phyloP scores from a whole-genome alignment of 441 rosid genomes.

The Cnidoscolus chayamansa region DNA sequence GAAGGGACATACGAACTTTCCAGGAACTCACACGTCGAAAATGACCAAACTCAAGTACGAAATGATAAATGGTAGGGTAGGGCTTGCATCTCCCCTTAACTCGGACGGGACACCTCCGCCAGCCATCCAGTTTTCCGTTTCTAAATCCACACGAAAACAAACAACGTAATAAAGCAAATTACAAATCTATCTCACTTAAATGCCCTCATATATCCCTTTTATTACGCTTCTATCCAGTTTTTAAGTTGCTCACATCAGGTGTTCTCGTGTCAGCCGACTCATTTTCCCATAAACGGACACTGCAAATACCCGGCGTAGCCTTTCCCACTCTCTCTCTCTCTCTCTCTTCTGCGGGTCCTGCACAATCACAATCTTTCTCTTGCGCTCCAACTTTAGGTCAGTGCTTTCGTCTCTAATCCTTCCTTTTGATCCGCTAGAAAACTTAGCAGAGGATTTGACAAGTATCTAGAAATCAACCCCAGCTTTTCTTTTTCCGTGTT shows the following conservation, averaged over 20 bases:
- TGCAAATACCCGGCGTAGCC: background rate
- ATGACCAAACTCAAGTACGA: no score
- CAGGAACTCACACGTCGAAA: background rate
- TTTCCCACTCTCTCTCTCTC: background rate
- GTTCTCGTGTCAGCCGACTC: background rate
- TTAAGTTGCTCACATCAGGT: background rate
- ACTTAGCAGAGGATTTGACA: background rate
- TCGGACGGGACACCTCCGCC: background rate
- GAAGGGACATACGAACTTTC: background rate
- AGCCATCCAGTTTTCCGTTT: background rate
- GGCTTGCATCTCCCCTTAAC: background rate
- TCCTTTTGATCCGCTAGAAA: background rate
- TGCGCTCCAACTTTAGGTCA: background rate
- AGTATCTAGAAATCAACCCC: background rate
- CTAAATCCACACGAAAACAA: background rate
- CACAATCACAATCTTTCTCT: background rate
- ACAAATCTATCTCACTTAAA: background rate
- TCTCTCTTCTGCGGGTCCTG: no score
- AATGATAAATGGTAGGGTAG: no score
- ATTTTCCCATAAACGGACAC: background rate
- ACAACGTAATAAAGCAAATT: no score
- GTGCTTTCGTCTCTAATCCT: background rate
- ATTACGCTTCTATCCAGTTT: background rate
- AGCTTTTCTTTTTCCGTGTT: no score
- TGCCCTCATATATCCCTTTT: background rate